Evolutionary conservation across 306 rosid species (phyloP).

Genomic region (Cucumis cinereus): DNA sequence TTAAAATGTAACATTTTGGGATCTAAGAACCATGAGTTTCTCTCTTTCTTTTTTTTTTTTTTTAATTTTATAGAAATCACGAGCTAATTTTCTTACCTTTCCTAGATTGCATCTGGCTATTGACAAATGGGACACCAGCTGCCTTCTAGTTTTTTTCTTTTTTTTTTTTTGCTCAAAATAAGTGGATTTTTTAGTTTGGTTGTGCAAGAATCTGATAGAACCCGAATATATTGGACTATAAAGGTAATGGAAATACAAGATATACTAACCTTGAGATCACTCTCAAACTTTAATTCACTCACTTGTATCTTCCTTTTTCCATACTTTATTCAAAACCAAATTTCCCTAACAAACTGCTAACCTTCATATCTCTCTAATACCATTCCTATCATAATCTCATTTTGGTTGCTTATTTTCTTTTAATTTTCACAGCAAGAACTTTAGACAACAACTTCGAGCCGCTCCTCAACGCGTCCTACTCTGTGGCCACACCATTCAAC

Average conservation of each 20-base stretch:
- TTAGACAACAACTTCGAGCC: conserved; percentile 40
- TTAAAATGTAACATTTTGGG: neutral
- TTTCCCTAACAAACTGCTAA: too few species aligned
- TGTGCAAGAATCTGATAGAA: neutral
- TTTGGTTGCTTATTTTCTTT: neutral
- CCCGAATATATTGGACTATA: too few species aligned
- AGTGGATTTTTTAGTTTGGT: neutral
- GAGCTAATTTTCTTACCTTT: neutral
- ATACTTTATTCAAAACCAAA: too few species aligned
- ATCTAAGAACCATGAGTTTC: too few species aligned
- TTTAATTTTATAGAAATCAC: neutral
- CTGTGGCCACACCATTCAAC: conserved; percentile 56
- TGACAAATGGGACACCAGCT: neutral
- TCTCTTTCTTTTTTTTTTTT: too few species aligned
- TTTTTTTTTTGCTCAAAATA: neutral
- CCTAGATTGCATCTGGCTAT: neutral
- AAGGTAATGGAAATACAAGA: too few species aligned
- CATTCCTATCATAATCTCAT: neutral
- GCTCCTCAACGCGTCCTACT: conserved; percentile 41
- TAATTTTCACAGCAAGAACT: conserved; percentile 36
- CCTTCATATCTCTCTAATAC: too few species aligned
- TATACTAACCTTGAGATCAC: too few species aligned
- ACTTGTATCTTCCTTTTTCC: too few species aligned
- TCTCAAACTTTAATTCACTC: too few species aligned
- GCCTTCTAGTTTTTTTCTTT: neutral